These are phyloP conservation scores for Mortierella hygrophila DNA, from an alignment of 192 early-diverging fungal species.

Conservation along the genomic window DNA sequence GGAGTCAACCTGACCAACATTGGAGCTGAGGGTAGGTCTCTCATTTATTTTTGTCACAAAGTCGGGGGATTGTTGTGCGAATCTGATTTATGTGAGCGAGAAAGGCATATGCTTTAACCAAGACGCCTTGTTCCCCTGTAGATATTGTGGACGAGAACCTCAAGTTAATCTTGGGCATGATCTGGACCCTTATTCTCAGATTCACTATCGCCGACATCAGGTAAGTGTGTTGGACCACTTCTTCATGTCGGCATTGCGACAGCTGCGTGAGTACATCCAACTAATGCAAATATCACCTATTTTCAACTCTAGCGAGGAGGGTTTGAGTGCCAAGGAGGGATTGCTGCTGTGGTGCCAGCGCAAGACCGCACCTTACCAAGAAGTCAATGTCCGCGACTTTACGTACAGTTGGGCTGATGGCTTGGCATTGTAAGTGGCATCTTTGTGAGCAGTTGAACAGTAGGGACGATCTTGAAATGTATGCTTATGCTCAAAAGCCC, in stretches of 20 bases:
- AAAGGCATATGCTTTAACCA: background rate
- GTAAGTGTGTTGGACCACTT: slow-evolving; percentile 37
- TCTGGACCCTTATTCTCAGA: slow-evolving; percentile 97
- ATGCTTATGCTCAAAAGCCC: background rate
- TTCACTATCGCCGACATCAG: slow-evolving; percentile 96
- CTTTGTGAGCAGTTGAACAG: background rate
- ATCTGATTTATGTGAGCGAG: background rate
- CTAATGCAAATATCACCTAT: background rate
- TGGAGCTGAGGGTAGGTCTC: slow-evolving; percentile 84
- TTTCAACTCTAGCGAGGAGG: slow-evolving; percentile 80
- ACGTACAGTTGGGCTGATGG: slow-evolving; percentile 95
- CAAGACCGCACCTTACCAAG: slow-evolving; percentile 90
- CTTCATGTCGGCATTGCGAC: background rate
- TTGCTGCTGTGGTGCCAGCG: slow-evolving; percentile 97
- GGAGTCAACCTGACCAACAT: slow-evolving; percentile 94
- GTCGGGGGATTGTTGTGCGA: background rate
- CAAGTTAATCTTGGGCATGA: slow-evolving; percentile 95
- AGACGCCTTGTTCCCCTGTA: background rate
- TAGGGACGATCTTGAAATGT: background rate
- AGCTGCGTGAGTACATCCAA: background rate
- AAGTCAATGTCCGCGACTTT: slow-evolving; percentile 92
- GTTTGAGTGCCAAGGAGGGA: slow-evolving; percentile 96
- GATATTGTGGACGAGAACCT: slow-evolving; percentile 95
- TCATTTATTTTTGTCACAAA: slow-evolving; percentile 4
- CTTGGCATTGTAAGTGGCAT: slow-evolving; percentile 82